These are phyloP conservation scores for Boletellus deceptivus DNA, from an alignment of 1,284 basidiomycete species.

Conservation along the genomic window DNA sequence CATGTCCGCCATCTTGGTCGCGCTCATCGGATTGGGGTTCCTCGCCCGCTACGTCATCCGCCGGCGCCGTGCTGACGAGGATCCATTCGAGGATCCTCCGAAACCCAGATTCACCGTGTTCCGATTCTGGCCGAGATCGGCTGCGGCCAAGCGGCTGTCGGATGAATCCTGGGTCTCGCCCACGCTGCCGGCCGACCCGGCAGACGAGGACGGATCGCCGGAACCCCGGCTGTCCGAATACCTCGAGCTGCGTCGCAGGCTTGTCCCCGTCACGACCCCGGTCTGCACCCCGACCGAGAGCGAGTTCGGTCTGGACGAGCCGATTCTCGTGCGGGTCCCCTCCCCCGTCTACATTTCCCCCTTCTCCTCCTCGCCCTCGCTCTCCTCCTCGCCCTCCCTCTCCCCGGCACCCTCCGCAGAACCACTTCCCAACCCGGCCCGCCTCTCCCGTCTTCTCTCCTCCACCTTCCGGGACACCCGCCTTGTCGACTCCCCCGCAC, in stretches of 20 bases:
- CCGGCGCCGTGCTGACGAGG: constrained; percentile 1
- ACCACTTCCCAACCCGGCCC: constrained; percentile 7
- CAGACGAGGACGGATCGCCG: neutral
- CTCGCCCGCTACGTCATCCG: constrained; percentile 11
- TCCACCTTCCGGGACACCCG: constrained; percentile 20
- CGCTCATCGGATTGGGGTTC: constrained; percentile 10
- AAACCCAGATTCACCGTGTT: constrained; percentile 11
- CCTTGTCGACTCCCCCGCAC: constrained; percentile 1
- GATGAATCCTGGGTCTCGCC: constrained; percentile 31
- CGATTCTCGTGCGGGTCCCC: constrained; percentile 19
- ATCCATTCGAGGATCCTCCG: constrained; percentile 19
- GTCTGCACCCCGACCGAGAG: constrained; percentile 21
- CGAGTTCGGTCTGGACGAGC: constrained; percentile 17
- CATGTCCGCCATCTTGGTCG: constrained; percentile 11
- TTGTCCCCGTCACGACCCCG: constrained; percentile 19
- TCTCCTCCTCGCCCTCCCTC: constrained; percentile 11
- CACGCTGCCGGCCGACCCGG: constrained; percentile 1
- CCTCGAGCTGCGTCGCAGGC: constrained; percentile 18
- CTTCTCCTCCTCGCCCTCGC: constrained; percentile 20
- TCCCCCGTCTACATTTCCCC: constrained; percentile 24
- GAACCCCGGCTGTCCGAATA: constrained; percentile 11
- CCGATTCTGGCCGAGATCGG: neutral
- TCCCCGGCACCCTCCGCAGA: constrained; percentile 21
- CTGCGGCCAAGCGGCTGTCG: constrained; percentile 20
- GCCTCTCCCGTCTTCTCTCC: constrained; percentile 24